These are phyloP conservation scores for bread wheat (Triticum aestivum) DNA, from an alignment of 176 grass and related monocot species.

Conservation along the genomic window IWGSC_CS_RefSeq_v2.1 NC_057809.1:11819693-11820192, in stretches of 20 bases:
- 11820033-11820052: background rate
- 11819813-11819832: background rate
- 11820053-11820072: too few relatives aligned
- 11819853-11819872: background rate
- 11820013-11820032: background rate
- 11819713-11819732: too few relatives aligned
- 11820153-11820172: background rate
- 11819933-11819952: background rate
- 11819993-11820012: background rate
- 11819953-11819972: background rate
- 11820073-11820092: too few relatives aligned
- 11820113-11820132: too few relatives aligned
- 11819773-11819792: slow-evolving; percentile 5
- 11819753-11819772: slow-evolving; percentile 6
- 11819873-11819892: background rate
- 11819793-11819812: background rate
- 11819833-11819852: background rate
- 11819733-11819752: background rate
- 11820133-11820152: too few relatives aligned
- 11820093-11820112: too few relatives aligned
- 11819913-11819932: background rate
- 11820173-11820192: slow-evolving; percentile 2
- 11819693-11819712: too few relatives aligned
- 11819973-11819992: background rate
- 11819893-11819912: background rate